Conservation (phyloP, 148 eudicot species). For the Heliosperma pusillum region DNA sequence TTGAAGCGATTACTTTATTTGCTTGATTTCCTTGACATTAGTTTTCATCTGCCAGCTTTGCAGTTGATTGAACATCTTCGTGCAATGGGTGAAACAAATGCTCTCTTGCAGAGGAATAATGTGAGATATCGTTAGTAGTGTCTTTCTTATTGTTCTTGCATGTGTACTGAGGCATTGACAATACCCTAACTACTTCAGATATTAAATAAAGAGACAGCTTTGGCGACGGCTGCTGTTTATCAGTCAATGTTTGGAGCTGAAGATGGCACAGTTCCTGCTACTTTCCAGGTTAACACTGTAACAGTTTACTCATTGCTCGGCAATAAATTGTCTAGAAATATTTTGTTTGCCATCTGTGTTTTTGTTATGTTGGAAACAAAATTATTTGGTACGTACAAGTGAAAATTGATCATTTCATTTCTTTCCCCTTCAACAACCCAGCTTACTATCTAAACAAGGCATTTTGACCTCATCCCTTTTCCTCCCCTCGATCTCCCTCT, state of each 20-base stretch:
- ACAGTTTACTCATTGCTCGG: neutral
- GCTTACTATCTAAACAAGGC: neutral
- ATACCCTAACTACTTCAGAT: conserved; percentile 36
- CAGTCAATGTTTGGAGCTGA: conserved; percentile 97
- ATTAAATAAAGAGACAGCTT: conserved; percentile 85
- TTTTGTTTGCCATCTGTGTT: neutral
- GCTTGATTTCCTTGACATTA: neutral
- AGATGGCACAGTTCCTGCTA: conserved; percentile 93
- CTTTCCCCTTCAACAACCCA: neutral
- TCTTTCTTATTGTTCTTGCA: conserved; percentile 6
- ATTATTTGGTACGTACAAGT: neutral
- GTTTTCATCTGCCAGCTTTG: conserved; percentile 50
- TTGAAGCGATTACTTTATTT: neutral
- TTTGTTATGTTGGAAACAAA: neutral
- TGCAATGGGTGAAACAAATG: conserved; percentile 95
- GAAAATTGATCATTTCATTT: neutral
- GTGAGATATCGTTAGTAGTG: conserved; percentile 37
- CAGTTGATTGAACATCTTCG: conserved; percentile 96
- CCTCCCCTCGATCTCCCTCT: neutral
- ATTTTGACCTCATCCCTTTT: neutral
- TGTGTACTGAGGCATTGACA: conserved; percentile 11
- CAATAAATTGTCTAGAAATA: neutral
- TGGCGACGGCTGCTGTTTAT: conserved; percentile 91
- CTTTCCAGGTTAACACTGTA: conserved; percentile 99
- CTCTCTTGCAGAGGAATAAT: conserved; percentile 68